Conservation (phyloP, 2,329 filamentous ascomycete species). For the Alternaria triticina region DNA sequence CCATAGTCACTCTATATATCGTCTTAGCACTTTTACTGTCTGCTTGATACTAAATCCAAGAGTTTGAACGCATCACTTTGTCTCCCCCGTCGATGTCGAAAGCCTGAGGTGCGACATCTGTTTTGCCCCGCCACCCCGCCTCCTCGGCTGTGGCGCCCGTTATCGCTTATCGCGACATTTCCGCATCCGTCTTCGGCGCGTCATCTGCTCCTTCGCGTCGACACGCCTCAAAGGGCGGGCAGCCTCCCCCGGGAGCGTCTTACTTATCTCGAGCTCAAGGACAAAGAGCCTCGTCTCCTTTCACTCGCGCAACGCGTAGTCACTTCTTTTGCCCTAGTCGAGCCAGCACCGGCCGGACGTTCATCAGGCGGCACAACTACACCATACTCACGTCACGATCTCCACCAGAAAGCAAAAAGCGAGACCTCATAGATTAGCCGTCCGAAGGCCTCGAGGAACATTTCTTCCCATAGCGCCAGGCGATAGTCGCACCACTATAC, state of each 20-base stretch:
- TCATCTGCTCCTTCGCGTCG: slow-evolving; percentile 25
- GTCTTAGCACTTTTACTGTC: neutral
- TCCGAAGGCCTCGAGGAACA: neutral
- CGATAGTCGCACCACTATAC: neutral
- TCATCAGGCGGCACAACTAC: neutral
- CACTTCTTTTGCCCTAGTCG: neutral
- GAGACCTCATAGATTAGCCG: neutral
- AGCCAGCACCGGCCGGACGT: neutral
- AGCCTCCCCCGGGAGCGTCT: neutral
- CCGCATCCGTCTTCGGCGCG: slow-evolving; percentile 19
- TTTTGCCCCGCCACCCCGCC: slow-evolving; percentile 11
- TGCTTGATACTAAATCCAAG: neutral
- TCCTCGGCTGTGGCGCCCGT: slow-evolving; percentile 30
- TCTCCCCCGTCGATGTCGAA: neutral
- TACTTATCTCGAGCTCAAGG: neutral
- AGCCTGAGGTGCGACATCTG: slow-evolving; percentile 2
- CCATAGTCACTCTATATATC: neutral
- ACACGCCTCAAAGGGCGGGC: slow-evolving; percentile 15
- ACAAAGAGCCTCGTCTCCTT: neutral
- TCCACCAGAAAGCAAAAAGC: neutral
- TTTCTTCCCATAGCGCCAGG: neutral
- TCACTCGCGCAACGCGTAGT: neutral
- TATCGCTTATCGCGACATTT: slow-evolving; percentile 29
- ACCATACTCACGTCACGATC: neutral
- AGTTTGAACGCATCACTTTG: neutral